Evolutionary conservation across 192 early-diverging fungal genomes (phyloP).

Genomic region (Irineochytrium annulatum): DNA sequence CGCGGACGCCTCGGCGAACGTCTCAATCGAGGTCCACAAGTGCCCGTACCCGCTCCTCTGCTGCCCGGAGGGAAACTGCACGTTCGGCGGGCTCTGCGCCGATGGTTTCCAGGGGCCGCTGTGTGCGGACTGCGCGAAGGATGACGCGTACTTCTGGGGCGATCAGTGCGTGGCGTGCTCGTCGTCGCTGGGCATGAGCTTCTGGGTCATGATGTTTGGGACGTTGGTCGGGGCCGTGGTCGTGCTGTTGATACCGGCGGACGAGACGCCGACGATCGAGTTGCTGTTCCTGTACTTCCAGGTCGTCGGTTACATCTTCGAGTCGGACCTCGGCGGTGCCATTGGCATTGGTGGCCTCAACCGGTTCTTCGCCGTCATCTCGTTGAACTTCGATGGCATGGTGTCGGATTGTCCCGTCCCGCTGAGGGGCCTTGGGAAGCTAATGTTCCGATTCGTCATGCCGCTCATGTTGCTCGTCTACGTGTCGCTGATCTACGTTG

Average conservation of each 20-base stretch:
- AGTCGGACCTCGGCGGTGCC: not conserved
- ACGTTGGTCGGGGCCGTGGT: no score
- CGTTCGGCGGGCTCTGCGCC: not conserved
- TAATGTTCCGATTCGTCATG: slow-evolving; percentile 21
- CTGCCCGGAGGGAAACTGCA: slow-evolving; percentile 9
- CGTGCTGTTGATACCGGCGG: slow-evolving; percentile 13
- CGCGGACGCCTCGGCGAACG: not conserved
- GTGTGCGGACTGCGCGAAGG: slow-evolving; percentile 12
- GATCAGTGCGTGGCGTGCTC: slow-evolving; percentile 12
- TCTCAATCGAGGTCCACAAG: not conserved
- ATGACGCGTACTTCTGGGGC: slow-evolving; percentile 6
- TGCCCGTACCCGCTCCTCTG: slow-evolving; percentile 10
- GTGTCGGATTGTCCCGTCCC: slow-evolving; percentile 12
- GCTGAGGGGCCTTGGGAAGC: slow-evolving; percentile 11
- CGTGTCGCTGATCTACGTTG: not conserved
- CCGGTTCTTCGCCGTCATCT: slow-evolving; percentile 13
- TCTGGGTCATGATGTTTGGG: no score
- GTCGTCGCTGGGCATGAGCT: not conserved
- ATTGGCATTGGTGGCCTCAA: slow-evolving; percentile 6
- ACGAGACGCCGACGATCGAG: slow-evolving; percentile 19
- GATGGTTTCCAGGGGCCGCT: slow-evolving; percentile 5
- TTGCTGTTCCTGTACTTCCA: slow-evolving; percentile 26
- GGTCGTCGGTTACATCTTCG: slow-evolving; percentile 19
- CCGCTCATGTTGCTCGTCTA: slow-evolving; percentile 6
- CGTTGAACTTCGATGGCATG: slow-evolving; percentile 17